A percentile compares a stretch with the other conserved stretches of the same genome.
Conservation (phyloP, 2,329 filamentous ascomycete genomes). For the Cladophialophora carrionii region DNA sequence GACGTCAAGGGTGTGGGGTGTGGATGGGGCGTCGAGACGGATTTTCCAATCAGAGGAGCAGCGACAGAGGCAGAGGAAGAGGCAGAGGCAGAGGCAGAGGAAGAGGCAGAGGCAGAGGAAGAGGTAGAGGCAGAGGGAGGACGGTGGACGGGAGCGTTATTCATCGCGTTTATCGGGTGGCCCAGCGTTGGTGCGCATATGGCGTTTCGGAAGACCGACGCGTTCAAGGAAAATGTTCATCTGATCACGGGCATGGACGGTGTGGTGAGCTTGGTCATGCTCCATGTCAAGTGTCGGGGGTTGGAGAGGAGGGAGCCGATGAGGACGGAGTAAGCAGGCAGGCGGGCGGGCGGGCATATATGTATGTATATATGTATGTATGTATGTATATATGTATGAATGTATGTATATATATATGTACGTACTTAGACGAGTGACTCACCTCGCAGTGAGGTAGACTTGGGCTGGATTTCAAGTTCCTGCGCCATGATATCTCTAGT, state of each 20-base stretch:
- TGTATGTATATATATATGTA: not conserved
- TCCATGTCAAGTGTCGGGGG: constrained; percentile 4
- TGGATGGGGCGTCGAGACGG: constrained; percentile 3
- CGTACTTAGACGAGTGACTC: not conserved
- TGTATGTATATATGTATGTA: not conserved
- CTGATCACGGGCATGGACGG: constrained; percentile 1
- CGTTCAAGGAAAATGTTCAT: constrained; percentile 4
- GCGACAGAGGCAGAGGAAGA: not conserved
- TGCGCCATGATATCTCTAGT: not conserved
- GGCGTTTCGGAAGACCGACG: not conserved
- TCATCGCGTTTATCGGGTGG: constrained; percentile 2
- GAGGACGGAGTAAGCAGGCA: not conserved
- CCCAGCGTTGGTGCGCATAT: constrained; percentile 2
- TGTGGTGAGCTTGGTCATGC: not conserved
- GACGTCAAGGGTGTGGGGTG: not conserved
- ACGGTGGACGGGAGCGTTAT: not conserved
- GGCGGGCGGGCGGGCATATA: no score
- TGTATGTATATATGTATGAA: no score
- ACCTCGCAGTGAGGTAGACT: not conserved
- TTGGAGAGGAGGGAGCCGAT: not conserved
- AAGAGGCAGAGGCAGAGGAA: not conserved
- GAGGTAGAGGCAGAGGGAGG: not conserved
- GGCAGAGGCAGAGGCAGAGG: not conserved
- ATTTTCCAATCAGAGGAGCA: not conserved
- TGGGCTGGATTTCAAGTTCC: not conserved